A percentile compares a stretch with the other conserved stretches of the same genome.
phyloP scores from a whole-genome alignment of 345 rosid species.

The Dovyalis caffra region DNA sequence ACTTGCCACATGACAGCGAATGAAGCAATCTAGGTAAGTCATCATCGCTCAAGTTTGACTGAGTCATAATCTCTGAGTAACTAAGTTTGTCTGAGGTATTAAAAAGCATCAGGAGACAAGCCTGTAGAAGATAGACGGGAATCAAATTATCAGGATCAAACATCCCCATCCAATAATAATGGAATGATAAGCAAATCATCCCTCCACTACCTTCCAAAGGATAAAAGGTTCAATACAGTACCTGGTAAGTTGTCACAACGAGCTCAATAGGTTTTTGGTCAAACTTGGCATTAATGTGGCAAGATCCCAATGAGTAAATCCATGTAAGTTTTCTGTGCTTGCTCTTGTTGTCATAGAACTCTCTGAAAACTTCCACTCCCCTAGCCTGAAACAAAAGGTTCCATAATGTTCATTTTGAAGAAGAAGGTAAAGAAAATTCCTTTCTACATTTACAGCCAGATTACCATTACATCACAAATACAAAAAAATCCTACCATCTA shows the following conservation, averaged over 20 bases:
- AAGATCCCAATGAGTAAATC: slow-evolving; percentile 67
- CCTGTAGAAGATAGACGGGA: slow-evolving; percentile 42
- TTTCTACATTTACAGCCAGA: background rate
- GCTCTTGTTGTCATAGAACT: slow-evolving; percentile 57
- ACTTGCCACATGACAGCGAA: slow-evolving; percentile 43
- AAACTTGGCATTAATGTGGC: slow-evolving; percentile 59
- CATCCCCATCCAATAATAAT: background rate
- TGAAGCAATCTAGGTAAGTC: slow-evolving; percentile 89
- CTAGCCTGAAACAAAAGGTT: slow-evolving; percentile 48
- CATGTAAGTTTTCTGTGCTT: slow-evolving; percentile 70
- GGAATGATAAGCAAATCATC: background rate
- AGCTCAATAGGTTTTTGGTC: slow-evolving; percentile 61
- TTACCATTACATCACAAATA: background rate
- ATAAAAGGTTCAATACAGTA: slow-evolving; percentile 15
- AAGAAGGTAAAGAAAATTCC: background rate
- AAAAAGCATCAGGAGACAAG: slow-evolving; percentile 78
- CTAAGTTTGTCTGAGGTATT: slow-evolving; percentile 74
- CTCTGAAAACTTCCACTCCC: slow-evolving; percentile 63
- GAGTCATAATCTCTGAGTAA: slow-evolving; percentile 77
- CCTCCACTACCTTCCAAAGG: background rate
- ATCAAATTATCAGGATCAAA: background rate
- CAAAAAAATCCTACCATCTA: background rate
- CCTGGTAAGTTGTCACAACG: slow-evolving; percentile 83
- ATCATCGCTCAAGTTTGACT: slow-evolving; percentile 76
- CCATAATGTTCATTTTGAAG: background rate